Percentiles rank a stretch among this genome's conserved stretches.
These are phyloP conservation scores for Bruguiera sexangula DNA, from an alignment of 345 rosid genomes.

Conservation along the genomic window DNA sequence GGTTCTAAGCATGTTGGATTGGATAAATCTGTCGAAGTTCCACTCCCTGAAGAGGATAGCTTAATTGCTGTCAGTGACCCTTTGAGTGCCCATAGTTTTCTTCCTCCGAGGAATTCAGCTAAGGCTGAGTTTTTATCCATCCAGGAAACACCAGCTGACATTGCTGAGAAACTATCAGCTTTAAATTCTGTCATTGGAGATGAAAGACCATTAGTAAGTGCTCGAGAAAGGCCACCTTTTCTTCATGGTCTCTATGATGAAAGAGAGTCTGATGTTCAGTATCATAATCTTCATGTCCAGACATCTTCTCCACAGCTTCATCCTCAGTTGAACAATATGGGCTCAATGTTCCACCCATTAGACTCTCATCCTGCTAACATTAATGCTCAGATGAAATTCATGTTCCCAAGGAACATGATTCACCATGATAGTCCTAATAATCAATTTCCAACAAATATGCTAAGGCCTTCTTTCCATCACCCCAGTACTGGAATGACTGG, in stretches of 20 bases:
- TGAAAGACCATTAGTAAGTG: slow-evolving; percentile 45
- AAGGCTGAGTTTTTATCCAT: slow-evolving; percentile 45
- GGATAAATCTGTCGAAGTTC: slow-evolving; percentile 26
- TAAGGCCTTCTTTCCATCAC: slow-evolving; percentile 64
- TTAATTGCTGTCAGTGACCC: slow-evolving; percentile 36
- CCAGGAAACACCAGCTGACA: slow-evolving; percentile 40
- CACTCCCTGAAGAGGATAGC: slow-evolving; percentile 59
- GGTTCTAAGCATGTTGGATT: slow-evolving; percentile 38
- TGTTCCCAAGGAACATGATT: slow-evolving; percentile 48
- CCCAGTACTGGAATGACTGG: slow-evolving; percentile 44
- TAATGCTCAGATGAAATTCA: slow-evolving; percentile 59
- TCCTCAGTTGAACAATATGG: slow-evolving; percentile 55
- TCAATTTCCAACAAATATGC: slow-evolving; percentile 54
- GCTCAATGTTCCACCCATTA: slow-evolving; percentile 45
- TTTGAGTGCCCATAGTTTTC: slow-evolving; percentile 32
- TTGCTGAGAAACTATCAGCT: slow-evolving; percentile 60
- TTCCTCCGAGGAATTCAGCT: slow-evolving; percentile 36
- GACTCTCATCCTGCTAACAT: slow-evolving; percentile 57
- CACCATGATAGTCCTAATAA: slow-evolving; percentile 53
- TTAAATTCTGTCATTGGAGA: slow-evolving; percentile 54
- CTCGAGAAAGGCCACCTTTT: slow-evolving; percentile 52
- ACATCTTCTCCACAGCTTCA: slow-evolving; percentile 47
- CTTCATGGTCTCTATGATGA: slow-evolving; percentile 49
- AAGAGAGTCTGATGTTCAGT: slow-evolving; percentile 47
- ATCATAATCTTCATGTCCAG: slow-evolving; percentile 37